Conservation (phyloP, 768 basidiomycete species). For the Tylopilus balloui region DNA sequence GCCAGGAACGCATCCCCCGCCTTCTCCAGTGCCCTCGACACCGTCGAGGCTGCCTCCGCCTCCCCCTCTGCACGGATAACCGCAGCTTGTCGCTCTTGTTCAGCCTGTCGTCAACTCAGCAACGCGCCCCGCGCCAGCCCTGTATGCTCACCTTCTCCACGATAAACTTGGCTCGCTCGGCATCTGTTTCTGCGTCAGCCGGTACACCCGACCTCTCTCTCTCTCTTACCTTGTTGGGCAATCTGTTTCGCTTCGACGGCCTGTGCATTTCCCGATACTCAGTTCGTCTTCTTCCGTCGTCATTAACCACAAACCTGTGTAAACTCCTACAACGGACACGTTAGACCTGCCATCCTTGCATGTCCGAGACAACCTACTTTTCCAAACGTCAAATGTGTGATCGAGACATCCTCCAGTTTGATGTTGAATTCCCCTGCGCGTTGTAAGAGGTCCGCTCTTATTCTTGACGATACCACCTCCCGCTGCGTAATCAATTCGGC, state of each 20-base stretch:
- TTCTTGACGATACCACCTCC: slow-evolving; percentile 93
- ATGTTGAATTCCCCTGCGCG: slow-evolving; percentile 97
- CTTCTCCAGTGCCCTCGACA: slow-evolving; percentile 84
- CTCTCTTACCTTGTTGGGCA: slow-evolving; percentile 85
- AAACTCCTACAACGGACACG: slow-evolving; percentile 60
- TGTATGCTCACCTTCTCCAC: slow-evolving; percentile 79
- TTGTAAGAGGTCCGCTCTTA: slow-evolving; percentile 86
- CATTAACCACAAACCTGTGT: slow-evolving; percentile 48
- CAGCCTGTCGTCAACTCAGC: slow-evolving; percentile 58
- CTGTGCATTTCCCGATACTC: slow-evolving; percentile 25
- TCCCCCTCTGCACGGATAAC: slow-evolving; percentile 98
- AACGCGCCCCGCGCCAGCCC: slow-evolving; percentile 2
- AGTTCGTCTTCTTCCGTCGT: background rate
- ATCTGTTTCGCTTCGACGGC: slow-evolving; percentile 99
- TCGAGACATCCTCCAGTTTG: slow-evolving; percentile 93
- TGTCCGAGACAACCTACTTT: slow-evolving; percentile 45
- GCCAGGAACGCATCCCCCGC: slow-evolving; percentile 96
- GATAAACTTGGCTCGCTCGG: slow-evolving; percentile 97
- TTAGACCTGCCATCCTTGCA: slow-evolving; percentile 1
- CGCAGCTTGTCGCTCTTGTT: slow-evolving; percentile 98
- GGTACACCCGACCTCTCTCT: background rate
- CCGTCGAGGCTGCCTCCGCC: slow-evolving; percentile 93
- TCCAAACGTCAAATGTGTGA: slow-evolving; percentile 86
- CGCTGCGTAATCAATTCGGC: slow-evolving; percentile 96
- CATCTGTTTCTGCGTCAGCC: slow-evolving; percentile 54